These are phyloP conservation scores for Populus deltoides DNA, from an alignment of 345 rosid species.

Conservation along the genomic window DNA sequence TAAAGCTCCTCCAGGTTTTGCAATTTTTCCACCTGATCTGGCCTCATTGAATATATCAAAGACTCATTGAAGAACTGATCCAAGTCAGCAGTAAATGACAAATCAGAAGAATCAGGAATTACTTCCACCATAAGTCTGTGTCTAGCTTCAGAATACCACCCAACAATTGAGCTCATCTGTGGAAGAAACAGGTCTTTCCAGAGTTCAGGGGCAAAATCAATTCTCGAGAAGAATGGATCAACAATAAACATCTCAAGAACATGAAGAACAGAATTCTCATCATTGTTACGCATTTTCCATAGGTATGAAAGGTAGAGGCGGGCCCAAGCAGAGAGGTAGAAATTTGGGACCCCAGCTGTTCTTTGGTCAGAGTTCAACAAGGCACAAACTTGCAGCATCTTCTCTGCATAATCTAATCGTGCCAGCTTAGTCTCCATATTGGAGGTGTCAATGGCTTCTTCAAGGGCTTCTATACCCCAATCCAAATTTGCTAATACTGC, in stretches of 20 bases:
- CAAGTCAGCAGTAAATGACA: constrained; percentile 53
- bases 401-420: constrained; percentile 56
- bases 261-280: constrained; percentile 40
- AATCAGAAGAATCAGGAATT: constrained; percentile 51
- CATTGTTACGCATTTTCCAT: constrained; percentile 44
- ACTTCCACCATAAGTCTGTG: constrained; percentile 54
- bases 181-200: constrained; percentile 66
- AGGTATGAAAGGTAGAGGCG: constrained; percentile 57
- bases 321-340: constrained; percentile 73
- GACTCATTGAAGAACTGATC: constrained; percentile 63
- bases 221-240: constrained; percentile 66
- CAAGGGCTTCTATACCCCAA: constrained; percentile 73
- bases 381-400: constrained; percentile 68
- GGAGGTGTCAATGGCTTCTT: constrained; percentile 61
- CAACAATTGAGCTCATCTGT: constrained; percentile 57
- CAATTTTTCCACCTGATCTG: constrained; percentile 56
- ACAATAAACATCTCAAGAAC: constrained; percentile 57
- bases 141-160: constrained; percentile 67
- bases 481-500: constrained; percentile 61
- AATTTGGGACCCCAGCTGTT: constrained; percentile 71
- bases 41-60: constrained; percentile 46
- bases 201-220: constrained; percentile 61
- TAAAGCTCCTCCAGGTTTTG: constrained; percentile 54
- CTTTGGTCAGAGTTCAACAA: constrained; percentile 47
- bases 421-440: constrained; percentile 59